Percentiles rank a stretch among this genome's conserved stretches.
These are phyloP conservation scores for Tulasnella sp. DNA, from an alignment of 768 basidiomycete genomes.

Conservation along the genomic window DNA sequence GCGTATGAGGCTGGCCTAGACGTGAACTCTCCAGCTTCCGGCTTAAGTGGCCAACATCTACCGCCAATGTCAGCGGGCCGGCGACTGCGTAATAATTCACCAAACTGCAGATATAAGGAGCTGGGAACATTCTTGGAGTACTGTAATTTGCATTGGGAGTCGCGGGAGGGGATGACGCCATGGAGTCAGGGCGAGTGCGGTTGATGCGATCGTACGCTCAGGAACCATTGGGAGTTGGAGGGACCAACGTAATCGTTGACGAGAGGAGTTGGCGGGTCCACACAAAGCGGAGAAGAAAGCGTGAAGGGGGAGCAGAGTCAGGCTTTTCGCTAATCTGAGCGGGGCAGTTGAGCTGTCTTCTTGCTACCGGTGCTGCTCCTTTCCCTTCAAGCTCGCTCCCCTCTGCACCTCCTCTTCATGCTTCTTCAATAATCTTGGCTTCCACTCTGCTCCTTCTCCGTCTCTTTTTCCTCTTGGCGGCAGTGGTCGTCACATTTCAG, in stretches of 20 bases:
- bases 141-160: not conserved
- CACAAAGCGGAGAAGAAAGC: not conserved
- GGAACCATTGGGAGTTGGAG: conserved; percentile 2
- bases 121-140: not conserved
- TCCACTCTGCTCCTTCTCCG: not conserved
- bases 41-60: not conserved
- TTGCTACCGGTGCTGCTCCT: not conserved
- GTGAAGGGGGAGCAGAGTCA: not conserved
- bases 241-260: not conserved
- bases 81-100: not conserved
- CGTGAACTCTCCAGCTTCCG: conserved; percentile 7
- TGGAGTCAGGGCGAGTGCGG: not conserved
- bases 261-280: not conserved
- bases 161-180: not conserved
- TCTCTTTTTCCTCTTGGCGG: not conserved
- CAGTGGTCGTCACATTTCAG: conserved; percentile 38
- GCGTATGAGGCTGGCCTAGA: not conserved
- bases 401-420: conserved; percentile 19
- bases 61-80: not conserved
- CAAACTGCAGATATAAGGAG: not conserved
- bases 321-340: not conserved
- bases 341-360: not conserved
- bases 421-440: conserved; percentile 12
- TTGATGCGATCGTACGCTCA: conserved; percentile 17
- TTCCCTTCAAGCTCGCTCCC: not conserved